Evolutionary conservation across 2,329 filamentous ascomycete genomes (phyloP).

Genomic region (Gremmenia infestans): DNA sequence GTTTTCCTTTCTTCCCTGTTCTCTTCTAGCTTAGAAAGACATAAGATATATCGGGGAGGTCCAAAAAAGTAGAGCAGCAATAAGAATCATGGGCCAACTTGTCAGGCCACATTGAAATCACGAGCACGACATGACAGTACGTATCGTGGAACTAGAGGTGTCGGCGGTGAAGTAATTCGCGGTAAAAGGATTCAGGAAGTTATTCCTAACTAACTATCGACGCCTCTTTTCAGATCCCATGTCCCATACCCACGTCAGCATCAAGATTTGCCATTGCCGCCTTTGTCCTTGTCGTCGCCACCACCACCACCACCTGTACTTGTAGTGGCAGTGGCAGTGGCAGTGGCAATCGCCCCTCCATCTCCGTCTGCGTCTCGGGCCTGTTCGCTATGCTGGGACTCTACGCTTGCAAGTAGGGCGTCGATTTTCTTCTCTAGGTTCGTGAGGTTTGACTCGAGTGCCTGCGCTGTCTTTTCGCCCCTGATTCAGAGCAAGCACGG

Average conservation of each 20-base stretch:
- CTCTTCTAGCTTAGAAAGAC: no score
- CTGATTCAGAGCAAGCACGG: slow-evolving; percentile 6
- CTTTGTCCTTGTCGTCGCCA: no score
- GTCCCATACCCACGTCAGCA: neutral
- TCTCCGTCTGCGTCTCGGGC: slow-evolving; percentile 8
- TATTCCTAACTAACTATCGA: neutral
- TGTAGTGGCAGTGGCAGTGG: neutral
- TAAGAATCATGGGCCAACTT: neutral
- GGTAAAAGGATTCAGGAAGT: neutral
- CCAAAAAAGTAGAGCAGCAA: no score
- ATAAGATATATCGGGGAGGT: no score
- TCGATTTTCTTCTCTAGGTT: slow-evolving; percentile 52
- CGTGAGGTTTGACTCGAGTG: slow-evolving; percentile 48
- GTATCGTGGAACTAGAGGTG: neutral
- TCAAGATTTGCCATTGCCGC: neutral
- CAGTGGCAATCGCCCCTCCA: neutral
- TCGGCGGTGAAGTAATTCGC: neutral
- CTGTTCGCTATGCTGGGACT: slow-evolving; percentile 19
- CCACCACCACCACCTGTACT: neutral
- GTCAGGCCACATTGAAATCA: neutral
- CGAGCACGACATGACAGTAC: neutral
- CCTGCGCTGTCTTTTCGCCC: slow-evolving; percentile 49
- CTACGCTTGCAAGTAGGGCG: slow-evolving; percentile 45
- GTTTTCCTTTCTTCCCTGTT: no score
- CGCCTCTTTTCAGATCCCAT: neutral